Evolutionary conservation across 768 basidiomycete species (phyloP).

Genomic region (Astraeus odoratus): DNA sequence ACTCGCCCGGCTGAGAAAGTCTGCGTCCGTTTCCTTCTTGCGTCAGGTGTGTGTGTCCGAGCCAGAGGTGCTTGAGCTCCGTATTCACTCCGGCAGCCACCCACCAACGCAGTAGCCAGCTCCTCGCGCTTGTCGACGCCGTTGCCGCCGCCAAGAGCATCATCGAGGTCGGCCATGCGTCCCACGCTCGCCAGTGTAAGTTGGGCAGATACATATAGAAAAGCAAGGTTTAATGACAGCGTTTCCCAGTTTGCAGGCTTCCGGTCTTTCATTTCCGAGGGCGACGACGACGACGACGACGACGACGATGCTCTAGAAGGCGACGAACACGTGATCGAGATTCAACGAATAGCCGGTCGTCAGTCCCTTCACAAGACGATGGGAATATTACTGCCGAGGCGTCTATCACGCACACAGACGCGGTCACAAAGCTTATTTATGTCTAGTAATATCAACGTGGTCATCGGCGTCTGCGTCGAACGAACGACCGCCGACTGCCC

Average conservation of each 20-base stretch:
- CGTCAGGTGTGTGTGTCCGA: constrained; percentile 41
- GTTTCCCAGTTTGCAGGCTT: constrained; percentile 34
- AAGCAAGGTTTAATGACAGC: constrained; percentile 8
- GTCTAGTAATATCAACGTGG: constrained; percentile 24
- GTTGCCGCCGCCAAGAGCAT: constrained; percentile 33
- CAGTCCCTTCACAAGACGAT: constrained; percentile 37
- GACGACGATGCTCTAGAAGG: constrained; percentile 35
- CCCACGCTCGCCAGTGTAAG: constrained; percentile 39
- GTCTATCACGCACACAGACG: constrained; percentile 36
- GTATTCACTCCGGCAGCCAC: constrained; percentile 12
- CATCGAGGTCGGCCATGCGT: constrained; percentile 42
- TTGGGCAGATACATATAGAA: neutral
- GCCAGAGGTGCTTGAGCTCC: neutral
- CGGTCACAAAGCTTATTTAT: constrained; percentile 33
- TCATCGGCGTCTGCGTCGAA: constrained; percentile 45
- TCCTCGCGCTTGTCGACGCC: constrained; percentile 16
- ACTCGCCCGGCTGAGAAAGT: constrained; percentile 33
- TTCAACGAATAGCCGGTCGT: constrained; percentile 40
- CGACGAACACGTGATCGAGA: constrained; percentile 39
- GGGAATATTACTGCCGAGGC: constrained; percentile 37
- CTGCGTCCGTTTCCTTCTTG: constrained; percentile 53
- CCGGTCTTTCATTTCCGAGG: constrained; percentile 36
- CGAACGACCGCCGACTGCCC: constrained; percentile 28
- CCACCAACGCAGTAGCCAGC: constrained; percentile 17
- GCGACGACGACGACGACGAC: too few relatives aligned